Evolutionary conservation across 106 monocot genomes (phyloP).

Genomic region (Posidonia australis): DNA sequence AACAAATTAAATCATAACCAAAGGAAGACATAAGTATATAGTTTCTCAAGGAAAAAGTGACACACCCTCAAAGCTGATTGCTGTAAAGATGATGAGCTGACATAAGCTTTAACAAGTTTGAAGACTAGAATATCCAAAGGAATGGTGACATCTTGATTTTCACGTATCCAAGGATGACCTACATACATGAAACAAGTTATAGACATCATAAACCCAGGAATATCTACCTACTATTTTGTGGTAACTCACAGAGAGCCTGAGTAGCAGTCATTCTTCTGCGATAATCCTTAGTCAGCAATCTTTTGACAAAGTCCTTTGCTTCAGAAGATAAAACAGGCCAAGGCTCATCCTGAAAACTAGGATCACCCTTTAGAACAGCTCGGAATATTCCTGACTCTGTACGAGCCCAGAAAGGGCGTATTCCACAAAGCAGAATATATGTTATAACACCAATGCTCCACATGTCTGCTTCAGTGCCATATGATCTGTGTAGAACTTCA

Average conservation of each 20-base stretch:
- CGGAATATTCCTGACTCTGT: conserved; percentile 97
- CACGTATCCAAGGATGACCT: conserved; percentile 84
- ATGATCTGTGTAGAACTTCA: conserved; percentile 92
- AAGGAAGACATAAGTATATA: too few species aligned
- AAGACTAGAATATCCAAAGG: conserved; percentile 53
- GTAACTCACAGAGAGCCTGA: conserved; percentile 20
- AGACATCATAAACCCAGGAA: not conserved
- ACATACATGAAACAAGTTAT: conserved; percentile 1
- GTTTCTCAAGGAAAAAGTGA: not conserved
- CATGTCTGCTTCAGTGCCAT: conserved; percentile 98
- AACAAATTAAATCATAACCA: too few species aligned
- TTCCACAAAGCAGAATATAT: conserved; percentile 89
- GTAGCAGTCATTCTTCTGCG: conserved; percentile 23
- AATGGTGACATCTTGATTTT: conserved; percentile 32
- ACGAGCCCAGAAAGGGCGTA: conserved; percentile 92
- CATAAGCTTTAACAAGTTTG: conserved; percentile 51
- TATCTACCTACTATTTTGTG: not conserved
- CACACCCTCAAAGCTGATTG: conserved; percentile 60
- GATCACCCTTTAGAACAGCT: conserved; percentile 85
- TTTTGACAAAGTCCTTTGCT: conserved; percentile 26
- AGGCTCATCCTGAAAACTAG: conserved; percentile 75
- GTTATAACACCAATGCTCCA: conserved; percentile 98
- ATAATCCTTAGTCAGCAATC: conserved; percentile 57
- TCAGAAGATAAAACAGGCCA: conserved; percentile 27
- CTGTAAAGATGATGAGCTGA: conserved; percentile 54